Evolutionary conservation across 2,329 filamentous ascomycete genomes (phyloP).

Genomic region (Aspergillus fumigatiaffinis): DNA sequence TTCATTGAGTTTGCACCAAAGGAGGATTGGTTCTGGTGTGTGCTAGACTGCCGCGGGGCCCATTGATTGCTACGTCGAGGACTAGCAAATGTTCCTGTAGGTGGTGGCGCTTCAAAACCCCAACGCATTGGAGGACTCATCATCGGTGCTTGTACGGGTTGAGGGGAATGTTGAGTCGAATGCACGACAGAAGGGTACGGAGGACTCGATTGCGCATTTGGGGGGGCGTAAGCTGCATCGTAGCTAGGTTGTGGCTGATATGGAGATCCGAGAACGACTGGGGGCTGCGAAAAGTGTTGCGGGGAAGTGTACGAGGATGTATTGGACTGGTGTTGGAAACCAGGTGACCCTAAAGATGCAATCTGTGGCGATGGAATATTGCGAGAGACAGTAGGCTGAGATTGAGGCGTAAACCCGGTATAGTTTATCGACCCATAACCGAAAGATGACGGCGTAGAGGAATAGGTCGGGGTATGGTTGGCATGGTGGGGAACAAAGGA

Average conservation of each 20-base stretch:
- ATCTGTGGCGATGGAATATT: conserved; percentile 23
- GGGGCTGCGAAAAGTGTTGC: conserved; percentile 24
- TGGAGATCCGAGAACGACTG: conserved; percentile 16
- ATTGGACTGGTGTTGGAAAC: conserved; percentile 20
- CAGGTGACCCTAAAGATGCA: conserved; percentile 19
- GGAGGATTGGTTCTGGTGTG: conserved; percentile 17
- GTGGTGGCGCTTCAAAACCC: conserved; percentile 50
- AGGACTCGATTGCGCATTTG: conserved; percentile 20
- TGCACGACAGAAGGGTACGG: conserved; percentile 16
- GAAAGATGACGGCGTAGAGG: conserved; percentile 18
- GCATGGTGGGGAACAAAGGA: conserved; percentile 20
- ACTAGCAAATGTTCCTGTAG: conserved; percentile 45
- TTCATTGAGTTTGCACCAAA: conserved; percentile 16
- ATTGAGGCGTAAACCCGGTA: conserved; percentile 25
- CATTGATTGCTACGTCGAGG: conserved; percentile 29
- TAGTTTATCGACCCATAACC: conserved; percentile 29
- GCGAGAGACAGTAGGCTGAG: conserved; percentile 21
- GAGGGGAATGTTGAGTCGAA: conserved; percentile 20
- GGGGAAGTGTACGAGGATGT: conserved; percentile 18
- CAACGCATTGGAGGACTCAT: conserved; percentile 56
- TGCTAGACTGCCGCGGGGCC: conserved; percentile 21
- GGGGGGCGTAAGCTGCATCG: conserved; percentile 20
- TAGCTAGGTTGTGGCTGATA: conserved; percentile 28
- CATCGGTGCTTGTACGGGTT: conserved; percentile 34
- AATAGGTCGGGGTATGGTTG: conserved; percentile 19